Conservation (phyloP, 2,329 filamentous ascomycete species). For the Ceratocystis cubensis region DNA sequence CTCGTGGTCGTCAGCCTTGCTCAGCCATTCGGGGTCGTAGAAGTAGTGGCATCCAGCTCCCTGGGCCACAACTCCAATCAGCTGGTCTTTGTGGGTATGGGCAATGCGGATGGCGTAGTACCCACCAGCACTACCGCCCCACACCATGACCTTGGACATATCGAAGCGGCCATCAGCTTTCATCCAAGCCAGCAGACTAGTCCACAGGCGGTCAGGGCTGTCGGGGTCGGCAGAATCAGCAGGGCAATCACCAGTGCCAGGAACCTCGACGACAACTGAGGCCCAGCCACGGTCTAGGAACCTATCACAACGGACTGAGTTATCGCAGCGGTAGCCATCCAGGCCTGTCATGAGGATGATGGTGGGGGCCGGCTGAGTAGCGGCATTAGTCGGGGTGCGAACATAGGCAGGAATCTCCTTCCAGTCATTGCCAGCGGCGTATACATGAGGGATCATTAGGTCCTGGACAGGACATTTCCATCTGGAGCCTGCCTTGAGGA, state of each 20-base stretch:
- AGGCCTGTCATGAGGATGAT: constrained; percentile 49
- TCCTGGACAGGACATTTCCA: constrained; percentile 51
- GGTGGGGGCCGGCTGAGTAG: constrained; percentile 30
- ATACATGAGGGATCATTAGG: constrained; percentile 46
- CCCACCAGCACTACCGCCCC: constrained; percentile 53
- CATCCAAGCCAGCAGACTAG: constrained; percentile 50
- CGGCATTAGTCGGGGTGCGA: constrained; percentile 40
- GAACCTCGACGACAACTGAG: constrained; percentile 45
- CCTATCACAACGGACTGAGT: constrained; percentile 47
- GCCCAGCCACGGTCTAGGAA: constrained; percentile 53
- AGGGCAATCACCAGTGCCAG: constrained; percentile 45
- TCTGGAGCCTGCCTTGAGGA: constrained; percentile 41
- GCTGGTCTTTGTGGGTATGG: constrained; percentile 46
- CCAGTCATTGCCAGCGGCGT: constrained; percentile 39
- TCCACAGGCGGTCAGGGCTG: constrained; percentile 49
- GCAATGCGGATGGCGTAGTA: constrained; percentile 58
- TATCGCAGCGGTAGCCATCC: constrained; percentile 52
- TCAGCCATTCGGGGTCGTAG: constrained; percentile 42
- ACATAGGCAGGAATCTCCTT: constrained; percentile 51
- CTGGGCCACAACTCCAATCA: constrained; percentile 47
- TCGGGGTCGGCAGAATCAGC: constrained; percentile 48
- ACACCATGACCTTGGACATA: constrained; percentile 44
- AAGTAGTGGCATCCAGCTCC: constrained; percentile 45
- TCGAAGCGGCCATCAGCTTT: constrained; percentile 39
- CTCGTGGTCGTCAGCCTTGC: constrained; percentile 51